Conservation (phyloP, 1,284 basidiomycete genomes). For the Vanrija pseudolonga region DNA sequence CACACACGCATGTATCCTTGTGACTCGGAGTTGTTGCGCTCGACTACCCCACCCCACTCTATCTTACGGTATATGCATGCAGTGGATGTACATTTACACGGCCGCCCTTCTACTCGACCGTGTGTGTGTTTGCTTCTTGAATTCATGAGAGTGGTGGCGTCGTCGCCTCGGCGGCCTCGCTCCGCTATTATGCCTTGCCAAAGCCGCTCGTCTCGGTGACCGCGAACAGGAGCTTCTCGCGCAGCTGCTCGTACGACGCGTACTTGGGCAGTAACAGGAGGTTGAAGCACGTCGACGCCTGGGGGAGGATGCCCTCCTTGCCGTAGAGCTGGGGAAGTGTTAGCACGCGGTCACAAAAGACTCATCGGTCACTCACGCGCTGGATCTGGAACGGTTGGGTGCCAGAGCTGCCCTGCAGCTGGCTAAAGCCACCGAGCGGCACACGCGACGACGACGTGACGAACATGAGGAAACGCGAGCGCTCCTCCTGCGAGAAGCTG, state of each 20-base stretch:
- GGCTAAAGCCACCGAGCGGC: slow-evolving; percentile 86
- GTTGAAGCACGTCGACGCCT: slow-evolving; percentile 50
- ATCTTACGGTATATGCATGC: not conserved
- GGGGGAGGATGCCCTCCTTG: slow-evolving; percentile 46
- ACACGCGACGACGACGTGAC: slow-evolving; percentile 90
- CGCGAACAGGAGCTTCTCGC: slow-evolving; percentile 78
- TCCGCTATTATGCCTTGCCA: slow-evolving; percentile 59
- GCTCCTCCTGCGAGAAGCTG: slow-evolving; percentile 93
- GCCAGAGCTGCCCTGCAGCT: slow-evolving; percentile 89
- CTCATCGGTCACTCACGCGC: slow-evolving; percentile 55
- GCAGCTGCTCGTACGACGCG: slow-evolving; percentile 87
- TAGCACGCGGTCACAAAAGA: no score
- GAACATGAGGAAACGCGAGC: slow-evolving; percentile 94
- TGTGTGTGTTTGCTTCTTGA: not conserved
- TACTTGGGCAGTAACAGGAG: slow-evolving; percentile 78
- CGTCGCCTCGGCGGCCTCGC: not conserved
- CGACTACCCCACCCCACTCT: no score
- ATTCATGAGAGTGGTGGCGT: not conserved
- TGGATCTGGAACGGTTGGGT: slow-evolving; percentile 96
- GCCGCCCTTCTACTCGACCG: not conserved
- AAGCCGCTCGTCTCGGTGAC: slow-evolving; percentile 94
- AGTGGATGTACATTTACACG: not conserved
- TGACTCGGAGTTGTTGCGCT: no score
- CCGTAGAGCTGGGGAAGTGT: slow-evolving; percentile 54
- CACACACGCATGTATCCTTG: no score